Base-by-base conservation (phyloP, 2,329 filamentous ascomycete genomes). In the Sporothrix brasiliensis region DNA sequence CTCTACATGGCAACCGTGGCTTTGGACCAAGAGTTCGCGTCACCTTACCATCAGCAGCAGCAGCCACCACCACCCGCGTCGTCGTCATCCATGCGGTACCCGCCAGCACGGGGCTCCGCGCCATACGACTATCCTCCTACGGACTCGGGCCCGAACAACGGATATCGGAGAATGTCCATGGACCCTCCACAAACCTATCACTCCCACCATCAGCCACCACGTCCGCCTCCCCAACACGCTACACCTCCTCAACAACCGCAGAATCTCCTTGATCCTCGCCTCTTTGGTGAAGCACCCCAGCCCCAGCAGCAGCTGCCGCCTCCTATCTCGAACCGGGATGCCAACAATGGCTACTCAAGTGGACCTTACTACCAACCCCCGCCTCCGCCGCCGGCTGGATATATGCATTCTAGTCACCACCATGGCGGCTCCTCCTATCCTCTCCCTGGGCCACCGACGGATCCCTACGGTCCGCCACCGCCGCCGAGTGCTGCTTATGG, bases 231-330 rank as follows among this genome's bases (percentile, higher is more conserved):
- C 41, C 67, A 65, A 27, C 58, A 69, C 47, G n/a, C 67, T 11
- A 69, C 50, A 27, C 53, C 16, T 11, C 67, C 54, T 2, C 68
- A 69, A 2, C 69, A 71, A 39, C 21, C 58, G 11, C 69, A 66
- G 7, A 60, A 69, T 11, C 63, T 71, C 0, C 61, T 75, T 7
- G 74, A 75, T 19, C 74, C 74, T 2, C 70, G 74, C 3, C 71
- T 75, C 4, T 75, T 75, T 44, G 71, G 74, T 19, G 74, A 74
- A 24, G 41, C 69, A 1, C 54, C 58, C 10, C 58, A 66, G 27
- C 56, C 67, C 34, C 68, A 71, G 54, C 69, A 72, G 11, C 44
- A 34, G 34, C 52, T 52, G 27, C 69, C 56, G 10, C 58, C 50
- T 41, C 58, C 50, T 41, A 39, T 9, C 30, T 34, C 67, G 4